phyloP scores from a whole-genome alignment of 2,329 filamentous ascomycete species.

The Penicillium hordei region DNA sequence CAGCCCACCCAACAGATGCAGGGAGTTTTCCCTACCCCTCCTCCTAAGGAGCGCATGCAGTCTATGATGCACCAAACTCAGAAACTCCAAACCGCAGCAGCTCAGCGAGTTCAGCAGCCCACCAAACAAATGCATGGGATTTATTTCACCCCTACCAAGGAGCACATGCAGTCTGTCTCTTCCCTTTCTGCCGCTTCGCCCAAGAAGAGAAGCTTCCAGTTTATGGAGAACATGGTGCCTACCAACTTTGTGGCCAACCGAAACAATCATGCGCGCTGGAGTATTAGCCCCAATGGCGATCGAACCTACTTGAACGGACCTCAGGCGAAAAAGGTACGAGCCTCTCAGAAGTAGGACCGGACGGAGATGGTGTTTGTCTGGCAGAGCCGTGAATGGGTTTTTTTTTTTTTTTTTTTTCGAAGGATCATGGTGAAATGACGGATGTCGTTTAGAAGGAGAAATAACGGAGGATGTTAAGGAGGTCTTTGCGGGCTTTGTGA shows the following conservation, averaged over 20 bases:
- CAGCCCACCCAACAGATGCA: background rate
- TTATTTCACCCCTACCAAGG: background rate
- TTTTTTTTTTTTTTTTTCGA: background rate
- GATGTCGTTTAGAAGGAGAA: background rate
- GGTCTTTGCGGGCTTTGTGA: background rate
- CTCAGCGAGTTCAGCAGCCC: background rate
- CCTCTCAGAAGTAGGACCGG: background rate
- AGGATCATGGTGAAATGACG: background rate
- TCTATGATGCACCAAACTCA: background rate
- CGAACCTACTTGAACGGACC: slow-evolving; percentile 22
- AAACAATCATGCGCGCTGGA: slow-evolving; percentile 26
- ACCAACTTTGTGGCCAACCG: slow-evolving; percentile 25
- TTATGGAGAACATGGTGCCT: slow-evolving; percentile 17
- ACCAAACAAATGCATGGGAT: background rate
- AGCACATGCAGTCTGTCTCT: background rate
- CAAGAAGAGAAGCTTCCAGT: slow-evolving; percentile 14
- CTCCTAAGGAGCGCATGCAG: background rate
- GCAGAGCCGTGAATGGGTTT: background rate
- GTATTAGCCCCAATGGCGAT: slow-evolving; percentile 13
- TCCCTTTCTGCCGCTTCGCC: background rate
- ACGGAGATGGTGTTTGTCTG: background rate
- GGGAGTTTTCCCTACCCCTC: background rate
- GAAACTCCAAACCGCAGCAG: background rate
- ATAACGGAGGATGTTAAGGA: background rate
- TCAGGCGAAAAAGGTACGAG: slow-evolving; percentile 7